Percentiles rank a stretch among this genome's conserved stretches.
These are phyloP conservation scores for Amaranthus palmeri DNA, from an alignment of 148 eudicot genomes.

Conservation along the genomic window DNA sequence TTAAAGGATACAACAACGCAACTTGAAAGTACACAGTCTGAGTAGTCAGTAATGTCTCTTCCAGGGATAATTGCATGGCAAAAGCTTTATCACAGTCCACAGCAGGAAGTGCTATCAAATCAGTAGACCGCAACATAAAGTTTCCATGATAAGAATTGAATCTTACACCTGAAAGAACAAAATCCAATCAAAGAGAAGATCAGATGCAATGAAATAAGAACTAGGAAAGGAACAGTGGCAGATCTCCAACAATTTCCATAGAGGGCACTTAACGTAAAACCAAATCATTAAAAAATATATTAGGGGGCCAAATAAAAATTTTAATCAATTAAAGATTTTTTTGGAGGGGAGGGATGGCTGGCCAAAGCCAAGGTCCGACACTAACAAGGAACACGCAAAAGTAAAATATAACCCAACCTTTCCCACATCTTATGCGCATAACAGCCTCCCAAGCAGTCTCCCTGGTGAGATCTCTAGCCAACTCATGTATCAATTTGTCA, in stretches of 20 bases:
- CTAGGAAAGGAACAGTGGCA: neutral
- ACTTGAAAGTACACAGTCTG: constrained; percentile 90
- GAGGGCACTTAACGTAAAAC: too few species aligned
- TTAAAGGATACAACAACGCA: constrained; percentile 91
- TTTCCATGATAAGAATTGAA: constrained; percentile 94
- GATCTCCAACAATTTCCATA: too few species aligned
- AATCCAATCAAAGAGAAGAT: neutral
- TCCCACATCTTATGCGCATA: constrained; percentile 96
- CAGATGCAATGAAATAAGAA: neutral
- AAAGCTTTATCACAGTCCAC: constrained; percentile 98
- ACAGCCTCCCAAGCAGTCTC: constrained; percentile 99
- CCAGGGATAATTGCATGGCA: constrained; percentile 81
- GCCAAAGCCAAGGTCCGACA: too few species aligned
- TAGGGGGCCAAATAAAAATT: too few species aligned
- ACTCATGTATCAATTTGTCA: constrained; percentile 85
- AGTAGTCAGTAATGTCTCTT: constrained; percentile 74
- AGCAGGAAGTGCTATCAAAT: constrained; percentile 94
- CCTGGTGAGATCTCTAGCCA: constrained; percentile 89
- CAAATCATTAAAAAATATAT: too few species aligned
- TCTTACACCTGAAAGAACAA: constrained; percentile 55
- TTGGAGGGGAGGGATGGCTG: too few species aligned
- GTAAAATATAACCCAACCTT: constrained; percentile 42
- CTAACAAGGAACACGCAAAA: constrained; percentile 7
- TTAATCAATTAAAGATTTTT: too few species aligned
- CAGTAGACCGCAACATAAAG: constrained; percentile 97